phyloP scores from a whole-genome alignment of 2,329 filamentous ascomycete species.

The Botrytis pseudocinerea region DNA sequence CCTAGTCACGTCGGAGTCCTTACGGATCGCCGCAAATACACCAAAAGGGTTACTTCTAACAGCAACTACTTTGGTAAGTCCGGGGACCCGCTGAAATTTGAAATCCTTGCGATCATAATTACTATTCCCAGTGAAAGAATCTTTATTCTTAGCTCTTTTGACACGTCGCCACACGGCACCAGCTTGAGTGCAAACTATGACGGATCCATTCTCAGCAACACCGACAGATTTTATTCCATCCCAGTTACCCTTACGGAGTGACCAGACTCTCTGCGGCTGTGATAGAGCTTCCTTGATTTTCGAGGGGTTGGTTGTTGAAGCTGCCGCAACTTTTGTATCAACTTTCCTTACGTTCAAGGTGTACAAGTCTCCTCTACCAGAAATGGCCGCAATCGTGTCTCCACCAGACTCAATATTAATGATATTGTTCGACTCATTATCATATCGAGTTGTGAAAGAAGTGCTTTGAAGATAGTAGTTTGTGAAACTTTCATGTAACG shows the following conservation, averaged over 20 bases:
- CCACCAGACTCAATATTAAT: constrained; percentile 79
- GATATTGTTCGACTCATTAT: constrained; percentile 66
- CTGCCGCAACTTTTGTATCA: constrained; percentile 55
- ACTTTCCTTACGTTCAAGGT: constrained; percentile 74
- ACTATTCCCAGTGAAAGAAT: constrained; percentile 49
- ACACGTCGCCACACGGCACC: constrained; percentile 92
- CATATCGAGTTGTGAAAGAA: constrained; percentile 65
- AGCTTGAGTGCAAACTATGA: constrained; percentile 89
- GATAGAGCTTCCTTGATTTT: constrained; percentile 86
- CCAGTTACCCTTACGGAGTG: constrained; percentile 64
- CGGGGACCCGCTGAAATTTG: constrained; percentile 90
- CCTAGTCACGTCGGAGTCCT: constrained; percentile 79
- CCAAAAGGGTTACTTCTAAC: constrained; percentile 89
- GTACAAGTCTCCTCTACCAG: constrained; percentile 81
- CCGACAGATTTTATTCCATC: constrained; percentile 83
- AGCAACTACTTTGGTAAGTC: constrained; percentile 78
- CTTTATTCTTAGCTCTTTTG: constrained; percentile 78
- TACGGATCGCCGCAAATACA: constrained; percentile 82
- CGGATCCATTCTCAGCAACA: constrained; percentile 88
- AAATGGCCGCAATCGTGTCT: constrained; percentile 88
- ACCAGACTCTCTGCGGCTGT: constrained; percentile 81
- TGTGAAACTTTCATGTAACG: constrained; percentile 67
- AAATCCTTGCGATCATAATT: constrained; percentile 79
- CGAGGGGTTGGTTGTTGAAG: constrained; percentile 87
- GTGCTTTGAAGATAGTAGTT: constrained; percentile 68